Evolutionary conservation across 2,329 filamentous ascomycete species (phyloP), one percentile per base, ranked within the genome.

Genomic region (Uncinocarpus reesii): DNA sequence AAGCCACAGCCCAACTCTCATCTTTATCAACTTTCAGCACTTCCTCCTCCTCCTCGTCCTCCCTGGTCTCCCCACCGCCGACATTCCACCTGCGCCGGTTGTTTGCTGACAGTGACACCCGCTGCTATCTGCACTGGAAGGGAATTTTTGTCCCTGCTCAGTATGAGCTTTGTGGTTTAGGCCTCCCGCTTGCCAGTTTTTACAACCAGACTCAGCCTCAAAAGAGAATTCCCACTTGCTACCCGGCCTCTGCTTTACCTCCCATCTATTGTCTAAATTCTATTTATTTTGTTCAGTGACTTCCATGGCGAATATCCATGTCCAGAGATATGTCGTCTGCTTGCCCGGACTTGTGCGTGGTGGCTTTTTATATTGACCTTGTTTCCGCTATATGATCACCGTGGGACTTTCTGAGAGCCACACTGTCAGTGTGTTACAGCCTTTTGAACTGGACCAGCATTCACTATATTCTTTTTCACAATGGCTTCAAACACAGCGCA

Each of bases 271-370:
- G n/a, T n/a, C n/a, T n/a, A n/a, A n/a, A n/a, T n/a, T 53, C 47
- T 35, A 52, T 45, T 48, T 13, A 36, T 61, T 58, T 52, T 59
- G 16, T 21, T 18, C 6, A 29, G 20, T 35, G 21, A 63, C 63
- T 62, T 62, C 54, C 62, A 69, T 68, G 66, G 65, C 65, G 64
- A 61, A 62, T 59, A 60, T 59, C 60, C 57, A 62, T 58, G 60
- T 60, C 53, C 61, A 63, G 58, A 68, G 66, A 69, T 64, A 69
- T 69, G 66, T 62, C 60, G 61, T 65, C 65, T 62, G 63, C 65
- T 58, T 63, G 62, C 66, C 62, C 62, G 60, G 62, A 58, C 61
- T 63, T 66, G 60, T 64, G 62, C 67, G 65, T 66, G 67, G 58
- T 60, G 62, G 63, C 59, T 62, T 65, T 58, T 60, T 59, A 58